A percentile compares a stretch with the other conserved stretches of the same genome.
Conservation (phyloP, 208 protist genomes). For the Leishmania guyanensis region DNA sequence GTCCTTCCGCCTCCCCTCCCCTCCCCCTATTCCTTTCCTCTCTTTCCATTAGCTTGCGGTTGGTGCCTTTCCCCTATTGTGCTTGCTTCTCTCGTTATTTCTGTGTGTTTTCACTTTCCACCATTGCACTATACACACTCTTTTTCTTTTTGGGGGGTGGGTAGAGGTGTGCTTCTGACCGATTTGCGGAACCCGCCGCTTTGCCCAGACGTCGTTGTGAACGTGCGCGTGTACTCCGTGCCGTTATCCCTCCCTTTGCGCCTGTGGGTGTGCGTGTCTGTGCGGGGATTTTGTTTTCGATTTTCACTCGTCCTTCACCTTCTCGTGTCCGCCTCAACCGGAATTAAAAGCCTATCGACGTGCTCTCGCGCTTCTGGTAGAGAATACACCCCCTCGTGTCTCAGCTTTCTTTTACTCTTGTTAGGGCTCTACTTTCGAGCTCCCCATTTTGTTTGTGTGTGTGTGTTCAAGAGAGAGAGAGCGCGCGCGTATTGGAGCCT, state of each 20-base stretch:
- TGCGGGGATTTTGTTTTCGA: neutral
- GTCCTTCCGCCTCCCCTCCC: neutral
- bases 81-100: too few relatives aligned
- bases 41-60: neutral
- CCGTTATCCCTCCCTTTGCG: neutral
- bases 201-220: neutral
- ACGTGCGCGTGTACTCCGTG: neutral
- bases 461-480: neutral
- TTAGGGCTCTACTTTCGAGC: neutral
- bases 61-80: neutral
- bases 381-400: neutral
- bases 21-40: neutral
- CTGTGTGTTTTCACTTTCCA: constrained; percentile 14
- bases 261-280: neutral
- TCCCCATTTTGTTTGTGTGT: neutral
- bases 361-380: neutral
- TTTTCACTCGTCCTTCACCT: constrained; percentile 5
- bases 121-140: neutral
- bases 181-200: neutral
- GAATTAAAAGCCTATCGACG: neutral
- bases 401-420: neutral
- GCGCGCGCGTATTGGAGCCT: neutral
- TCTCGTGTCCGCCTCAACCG: neutral
- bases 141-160: neutral
- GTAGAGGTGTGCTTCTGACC: neutral